Percentiles rank a stretch among this genome's conserved stretches.
Conservation (phyloP, 2,329 filamentous ascomycete species). For the Capronia epimyces region DNA sequence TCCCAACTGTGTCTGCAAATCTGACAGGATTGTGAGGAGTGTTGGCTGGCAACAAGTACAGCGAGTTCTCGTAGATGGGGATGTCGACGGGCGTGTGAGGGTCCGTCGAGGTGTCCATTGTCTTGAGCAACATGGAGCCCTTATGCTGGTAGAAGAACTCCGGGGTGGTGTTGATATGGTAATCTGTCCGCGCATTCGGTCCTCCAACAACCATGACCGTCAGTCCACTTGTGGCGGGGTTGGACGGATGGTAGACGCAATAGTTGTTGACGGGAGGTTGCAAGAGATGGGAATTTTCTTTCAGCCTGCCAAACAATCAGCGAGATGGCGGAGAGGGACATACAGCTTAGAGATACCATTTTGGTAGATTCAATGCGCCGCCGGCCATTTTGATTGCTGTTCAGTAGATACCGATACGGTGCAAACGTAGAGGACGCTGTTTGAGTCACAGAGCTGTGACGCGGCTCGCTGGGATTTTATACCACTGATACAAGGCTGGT, state of each 20-base stretch:
- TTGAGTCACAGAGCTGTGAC: background rate
- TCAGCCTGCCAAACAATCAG: slow-evolving; percentile 57
- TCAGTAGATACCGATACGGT: background rate
- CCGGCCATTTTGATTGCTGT: slow-evolving; percentile 9
- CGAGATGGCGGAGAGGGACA: background rate
- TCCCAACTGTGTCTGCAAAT: slow-evolving; percentile 87
- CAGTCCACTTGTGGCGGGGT: slow-evolving; percentile 76
- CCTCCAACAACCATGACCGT: slow-evolving; percentile 92
- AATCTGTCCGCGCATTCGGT: slow-evolving; percentile 92
- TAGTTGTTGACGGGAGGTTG: slow-evolving; percentile 96
- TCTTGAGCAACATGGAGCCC: slow-evolving; percentile 88
- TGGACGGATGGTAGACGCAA: slow-evolving; percentile 73
- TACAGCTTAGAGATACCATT: slow-evolving; percentile 35
- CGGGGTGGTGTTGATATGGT: slow-evolving; percentile 93
- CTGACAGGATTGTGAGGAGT: slow-evolving; percentile 95
- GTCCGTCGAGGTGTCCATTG: slow-evolving; percentile 61
- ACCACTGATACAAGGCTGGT: too few relatives aligned
- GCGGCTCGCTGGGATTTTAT: background rate
- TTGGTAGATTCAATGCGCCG: slow-evolving; percentile 40
- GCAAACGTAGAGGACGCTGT: background rate
- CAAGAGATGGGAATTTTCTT: slow-evolving; percentile 84
- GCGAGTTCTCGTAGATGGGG: slow-evolving; percentile 82
- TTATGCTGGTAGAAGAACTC: slow-evolving; percentile 98
- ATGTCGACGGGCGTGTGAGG: slow-evolving; percentile 68
- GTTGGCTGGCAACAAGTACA: slow-evolving; percentile 89